Percentiles rank a stretch among this genome's conserved stretches.
These are phyloP conservation scores for Speleostelium caveatum DNA, from an alignment of 78 protist species.

Conservation along the genomic window DNA sequence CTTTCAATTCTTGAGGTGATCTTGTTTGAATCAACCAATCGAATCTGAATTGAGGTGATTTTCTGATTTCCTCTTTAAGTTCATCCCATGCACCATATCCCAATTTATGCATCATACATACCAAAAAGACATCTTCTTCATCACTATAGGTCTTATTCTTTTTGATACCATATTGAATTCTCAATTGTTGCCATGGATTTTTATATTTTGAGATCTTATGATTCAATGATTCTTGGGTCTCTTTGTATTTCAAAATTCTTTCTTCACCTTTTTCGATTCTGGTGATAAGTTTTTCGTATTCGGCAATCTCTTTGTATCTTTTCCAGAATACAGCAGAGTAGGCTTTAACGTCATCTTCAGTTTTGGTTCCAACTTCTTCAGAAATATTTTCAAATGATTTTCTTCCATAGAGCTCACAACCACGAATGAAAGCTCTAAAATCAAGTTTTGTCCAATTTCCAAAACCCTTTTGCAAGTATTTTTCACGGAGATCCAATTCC, in stretches of 20 bases:
- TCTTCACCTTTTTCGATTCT: constrained; percentile 86
- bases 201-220: constrained; percentile 72
- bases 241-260: constrained; percentile 20
- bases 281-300: constrained; percentile 59
- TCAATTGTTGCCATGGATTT: constrained; percentile 80
- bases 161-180: constrained; percentile 69
- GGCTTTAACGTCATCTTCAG: constrained; percentile 72
- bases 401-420: constrained; percentile 87
- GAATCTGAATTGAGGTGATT: constrained; percentile 87
- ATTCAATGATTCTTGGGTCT: constrained; percentile 41
- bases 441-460: constrained; percentile 80
- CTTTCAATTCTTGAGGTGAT: constrained; percentile 68
- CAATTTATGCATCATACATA: constrained; percentile 76
- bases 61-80: constrained; percentile 77
- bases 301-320: constrained; percentile 54
- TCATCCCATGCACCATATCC: constrained; percentile 89
- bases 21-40: constrained; percentile 93
- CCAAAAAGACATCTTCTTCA: constrained; percentile 88
- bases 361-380: constrained; percentile 55
- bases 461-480: constrained; percentile 63
- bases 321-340: constrained; percentile 82
- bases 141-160: constrained; percentile 78
- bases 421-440: constrained; percentile 73
- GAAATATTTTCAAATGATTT: constrained; percentile 46
- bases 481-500: constrained; percentile 61